Conservation (phyloP, 352 stramenopile genomes). For the Heterotrichella gracilis region DNA sequence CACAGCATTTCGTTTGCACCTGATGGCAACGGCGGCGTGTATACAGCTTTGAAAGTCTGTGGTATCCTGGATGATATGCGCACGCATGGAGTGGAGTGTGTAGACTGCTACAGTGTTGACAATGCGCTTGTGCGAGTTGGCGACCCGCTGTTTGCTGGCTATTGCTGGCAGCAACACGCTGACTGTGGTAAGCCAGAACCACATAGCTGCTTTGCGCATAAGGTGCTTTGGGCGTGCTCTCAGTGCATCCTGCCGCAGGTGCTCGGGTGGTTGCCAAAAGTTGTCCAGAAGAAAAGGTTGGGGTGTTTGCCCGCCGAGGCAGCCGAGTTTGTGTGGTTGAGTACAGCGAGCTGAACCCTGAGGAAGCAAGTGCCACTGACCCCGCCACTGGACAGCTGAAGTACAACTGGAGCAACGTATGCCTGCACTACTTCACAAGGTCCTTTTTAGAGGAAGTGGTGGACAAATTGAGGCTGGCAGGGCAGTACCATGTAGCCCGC, state of each 20-base stretch:
- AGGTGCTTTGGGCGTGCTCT: not conserved
- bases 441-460: constrained; percentile 36
- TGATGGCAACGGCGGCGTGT: constrained; percentile 86
- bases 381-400: constrained; percentile 36
- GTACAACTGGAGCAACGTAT: constrained; percentile 84
- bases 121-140: constrained; percentile 73
- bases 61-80: constrained; percentile 49
- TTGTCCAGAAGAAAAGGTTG: constrained; percentile 53
- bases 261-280: constrained; percentile 69
- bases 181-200: constrained; percentile 85
- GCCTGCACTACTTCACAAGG: constrained; percentile 79
- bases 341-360: constrained; percentile 65
- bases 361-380: constrained; percentile 23
- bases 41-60: constrained; percentile 50
- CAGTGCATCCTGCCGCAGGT: not conserved
- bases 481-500: constrained; percentile 70
- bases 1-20: constrained; percentile 49
- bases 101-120: constrained; percentile 86
- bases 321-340: constrained; percentile 61
- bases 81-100: constrained; percentile 42
- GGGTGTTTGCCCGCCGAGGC: constrained; percentile 40
- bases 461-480: constrained; percentile 25
- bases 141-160: constrained; percentile 75
- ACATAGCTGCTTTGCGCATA: no score
- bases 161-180: constrained; percentile 52